These are phyloP conservation scores for Citrus hindsii DNA, from an alignment of 345 rosid genomes.

Conservation along the genomic window DNA sequence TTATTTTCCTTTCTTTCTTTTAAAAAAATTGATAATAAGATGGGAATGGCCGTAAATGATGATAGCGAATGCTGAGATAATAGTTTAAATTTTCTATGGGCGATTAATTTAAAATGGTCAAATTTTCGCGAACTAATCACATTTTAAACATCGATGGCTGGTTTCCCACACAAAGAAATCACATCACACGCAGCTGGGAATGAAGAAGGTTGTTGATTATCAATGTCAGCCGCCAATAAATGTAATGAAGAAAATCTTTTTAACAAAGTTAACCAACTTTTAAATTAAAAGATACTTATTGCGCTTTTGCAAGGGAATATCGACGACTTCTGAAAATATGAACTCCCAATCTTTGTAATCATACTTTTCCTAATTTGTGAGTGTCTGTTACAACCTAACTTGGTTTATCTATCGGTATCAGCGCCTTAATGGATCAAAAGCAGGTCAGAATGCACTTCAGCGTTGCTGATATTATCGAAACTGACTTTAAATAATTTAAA, in stretches of 20 bases:
- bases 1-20: neutral
- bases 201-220: neutral
- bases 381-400: neutral
- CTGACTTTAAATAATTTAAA: no score
- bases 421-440: neutral
- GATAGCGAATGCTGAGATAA: neutral
- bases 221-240: neutral
- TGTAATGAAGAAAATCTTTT: neutral
- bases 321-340: neutral
- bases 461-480: no score
- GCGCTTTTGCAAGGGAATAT: neutral
- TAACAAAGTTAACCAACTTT: neutral
- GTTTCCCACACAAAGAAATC: no score
- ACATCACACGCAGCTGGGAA: neutral
- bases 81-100: no score
- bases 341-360: neutral
- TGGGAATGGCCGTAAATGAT: neutral
- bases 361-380: neutral
- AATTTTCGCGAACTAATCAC: neutral
- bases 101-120: neutral
- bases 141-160: neutral
- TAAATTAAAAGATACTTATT: neutral
- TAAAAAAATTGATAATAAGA: neutral
- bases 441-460: no score
- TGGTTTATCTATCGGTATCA: neutral